Percentiles rank a stretch among this genome's conserved stretches.
Conservation (phyloP, 1,139 yeast genomes). For the Tardiomyces blankii region DNA sequence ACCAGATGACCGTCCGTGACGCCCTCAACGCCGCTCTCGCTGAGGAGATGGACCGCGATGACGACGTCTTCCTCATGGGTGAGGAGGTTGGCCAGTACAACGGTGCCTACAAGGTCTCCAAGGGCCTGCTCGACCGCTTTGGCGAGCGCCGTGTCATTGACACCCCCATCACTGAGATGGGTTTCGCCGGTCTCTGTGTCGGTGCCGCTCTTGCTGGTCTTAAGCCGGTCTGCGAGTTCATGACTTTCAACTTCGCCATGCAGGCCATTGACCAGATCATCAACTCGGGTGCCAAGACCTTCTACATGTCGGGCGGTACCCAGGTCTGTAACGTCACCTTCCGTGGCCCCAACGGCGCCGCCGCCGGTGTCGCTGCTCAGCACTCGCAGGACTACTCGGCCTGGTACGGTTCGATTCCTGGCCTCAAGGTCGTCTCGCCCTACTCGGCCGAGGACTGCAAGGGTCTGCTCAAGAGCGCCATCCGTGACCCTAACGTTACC, state of each 20-base stretch:
- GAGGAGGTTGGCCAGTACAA: conserved; percentile 99
- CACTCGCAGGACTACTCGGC: conserved; percentile 97
- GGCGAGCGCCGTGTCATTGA: conserved; percentile 96
- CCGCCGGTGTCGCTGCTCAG: conserved; percentile 99
- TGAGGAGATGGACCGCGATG: conserved; percentile 95
- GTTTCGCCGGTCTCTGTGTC: conserved; percentile 93
- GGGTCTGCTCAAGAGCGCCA: conserved; percentile 91
- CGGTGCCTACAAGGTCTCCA: conserved; percentile 96
- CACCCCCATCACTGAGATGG: conserved; percentile 99
- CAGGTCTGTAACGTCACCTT: conserved; percentile 95
- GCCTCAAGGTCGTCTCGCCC: conserved; percentile 92
- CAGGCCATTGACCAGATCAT: conserved; percentile 97
- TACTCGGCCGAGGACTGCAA: conserved; percentile 93
- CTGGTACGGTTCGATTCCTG: conserved; percentile 98
- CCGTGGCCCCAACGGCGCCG: conserved; percentile 99
- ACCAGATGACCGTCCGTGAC: conserved; percentile 79
- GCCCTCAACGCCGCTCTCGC: conserved; percentile 92
- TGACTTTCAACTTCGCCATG: conserved; percentile 99
- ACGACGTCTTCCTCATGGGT: conserved; percentile 89
- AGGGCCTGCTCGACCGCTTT: conserved; percentile 91
- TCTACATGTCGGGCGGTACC: conserved; percentile 98
- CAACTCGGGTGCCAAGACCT: conserved; percentile 97
- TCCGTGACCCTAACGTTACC: conserved; percentile 97
- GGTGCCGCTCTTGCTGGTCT: conserved; percentile 97
- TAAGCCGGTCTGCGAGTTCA: conserved; percentile 94